These are phyloP conservation scores for Teratosphaeria zuluensis DNA, from an alignment of 2,329 filamentous ascomycete genomes.

Conservation along the genomic window DNA sequence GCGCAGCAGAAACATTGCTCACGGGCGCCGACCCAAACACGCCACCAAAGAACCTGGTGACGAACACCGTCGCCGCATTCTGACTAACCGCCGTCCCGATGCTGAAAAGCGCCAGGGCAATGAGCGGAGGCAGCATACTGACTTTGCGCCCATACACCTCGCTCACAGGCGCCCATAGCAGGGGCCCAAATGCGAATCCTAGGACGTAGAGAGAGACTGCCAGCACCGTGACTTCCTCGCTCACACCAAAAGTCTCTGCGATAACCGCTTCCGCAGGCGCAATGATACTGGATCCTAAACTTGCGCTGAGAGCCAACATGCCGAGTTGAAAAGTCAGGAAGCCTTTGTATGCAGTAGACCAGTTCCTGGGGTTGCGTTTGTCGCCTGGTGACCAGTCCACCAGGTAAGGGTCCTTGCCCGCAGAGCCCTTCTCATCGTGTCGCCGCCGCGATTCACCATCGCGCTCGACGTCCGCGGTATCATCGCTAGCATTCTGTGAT, in stretches of 20 bases:
- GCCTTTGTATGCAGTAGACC: conserved; percentile 33
- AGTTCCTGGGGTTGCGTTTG: conserved; percentile 40
- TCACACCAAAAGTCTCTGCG: conserved; percentile 33
- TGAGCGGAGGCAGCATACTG: conserved; percentile 35
- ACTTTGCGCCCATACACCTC: conserved; percentile 34
- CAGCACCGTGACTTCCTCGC: conserved; percentile 36
- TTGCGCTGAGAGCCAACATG: conserved; percentile 42
- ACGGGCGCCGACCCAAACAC: conserved; percentile 36
- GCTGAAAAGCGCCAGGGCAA: conserved; percentile 35
- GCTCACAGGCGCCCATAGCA: conserved; percentile 26
- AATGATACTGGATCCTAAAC: conserved; percentile 43
- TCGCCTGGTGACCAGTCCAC: conserved; percentile 27
- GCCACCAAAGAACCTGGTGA: conserved; percentile 37
- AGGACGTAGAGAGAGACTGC: conserved; percentile 39
- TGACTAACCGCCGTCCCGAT: conserved; percentile 36
- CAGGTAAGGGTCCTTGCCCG: conserved; percentile 8
- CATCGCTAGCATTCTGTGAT: no score
- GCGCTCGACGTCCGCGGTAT: no score
- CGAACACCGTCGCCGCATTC: conserved; percentile 28
- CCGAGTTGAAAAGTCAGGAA: conserved; percentile 42
- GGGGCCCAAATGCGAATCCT: conserved; percentile 35
- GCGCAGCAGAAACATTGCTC: conserved; percentile 33
- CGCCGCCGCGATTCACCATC: no score
- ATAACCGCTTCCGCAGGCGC: conserved; percentile 38
- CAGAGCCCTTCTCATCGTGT: no score